phyloP scores from a whole-genome alignment of 148 eudicot species.

The Rhododendron vialii region DNA sequence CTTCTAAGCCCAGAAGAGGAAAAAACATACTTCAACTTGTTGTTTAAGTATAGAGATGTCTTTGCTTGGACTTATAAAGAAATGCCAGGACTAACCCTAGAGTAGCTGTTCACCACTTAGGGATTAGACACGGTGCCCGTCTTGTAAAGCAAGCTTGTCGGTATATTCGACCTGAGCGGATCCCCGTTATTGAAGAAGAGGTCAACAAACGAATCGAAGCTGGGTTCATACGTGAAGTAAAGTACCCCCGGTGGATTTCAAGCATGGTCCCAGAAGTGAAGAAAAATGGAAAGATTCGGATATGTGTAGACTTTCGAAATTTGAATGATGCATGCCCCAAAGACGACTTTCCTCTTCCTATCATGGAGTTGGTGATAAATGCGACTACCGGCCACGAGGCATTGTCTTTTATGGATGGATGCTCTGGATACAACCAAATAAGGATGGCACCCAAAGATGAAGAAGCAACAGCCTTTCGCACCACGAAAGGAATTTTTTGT shows the following conservation, averaged over 20 bases:
- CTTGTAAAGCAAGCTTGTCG: not conserved
- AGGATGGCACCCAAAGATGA: not conserved
- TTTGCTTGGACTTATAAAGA: not conserved
- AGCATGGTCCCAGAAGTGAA: not conserved
- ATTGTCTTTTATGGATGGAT: not conserved
- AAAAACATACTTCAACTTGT: not conserved
- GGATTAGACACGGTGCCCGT: not conserved
- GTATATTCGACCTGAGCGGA: not conserved
- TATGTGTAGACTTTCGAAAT: not conserved
- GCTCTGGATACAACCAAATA: not conserved
- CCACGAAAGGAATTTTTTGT: slow-evolving; percentile 2
- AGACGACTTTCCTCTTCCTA: slow-evolving; percentile 7
- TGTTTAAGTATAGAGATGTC: not conserved
- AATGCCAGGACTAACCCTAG: not conserved
- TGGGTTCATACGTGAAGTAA: not conserved
- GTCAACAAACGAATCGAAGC: not conserved
- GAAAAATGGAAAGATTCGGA: slow-evolving; percentile 9
- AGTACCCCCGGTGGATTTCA: not conserved
- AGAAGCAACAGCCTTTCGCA: not conserved
- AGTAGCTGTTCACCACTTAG: not conserved
- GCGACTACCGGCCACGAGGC: not conserved
- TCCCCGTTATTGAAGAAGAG: not conserved
- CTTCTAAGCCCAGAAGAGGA: no score
- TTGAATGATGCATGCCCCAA: not conserved
- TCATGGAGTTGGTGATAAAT: not conserved